Conservation (phyloP, 2,329 filamentous ascomycete genomes). For the Aphanoascus verrucosus region DNA sequence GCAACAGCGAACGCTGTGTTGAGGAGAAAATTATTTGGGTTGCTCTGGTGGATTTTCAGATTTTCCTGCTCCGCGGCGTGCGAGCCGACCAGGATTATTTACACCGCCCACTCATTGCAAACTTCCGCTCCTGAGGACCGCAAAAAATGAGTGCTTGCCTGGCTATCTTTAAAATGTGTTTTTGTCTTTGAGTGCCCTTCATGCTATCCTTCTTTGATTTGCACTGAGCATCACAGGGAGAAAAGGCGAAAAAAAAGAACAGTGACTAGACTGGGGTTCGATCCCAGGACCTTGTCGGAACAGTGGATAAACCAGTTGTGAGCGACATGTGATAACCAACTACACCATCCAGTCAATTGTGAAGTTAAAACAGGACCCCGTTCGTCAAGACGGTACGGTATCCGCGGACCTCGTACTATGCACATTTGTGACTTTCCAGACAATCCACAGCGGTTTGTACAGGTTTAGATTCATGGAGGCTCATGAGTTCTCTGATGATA, state of each 20-base stretch:
- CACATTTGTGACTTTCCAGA: background rate
- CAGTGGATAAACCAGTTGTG: constrained; percentile 11
- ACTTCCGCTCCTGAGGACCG: background rate
- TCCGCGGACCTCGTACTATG: background rate
- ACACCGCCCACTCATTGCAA: background rate
- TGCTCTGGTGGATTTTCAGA: background rate
- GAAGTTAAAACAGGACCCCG: background rate
- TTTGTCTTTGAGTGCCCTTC: too few species aligned
- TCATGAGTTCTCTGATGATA: too few species aligned
- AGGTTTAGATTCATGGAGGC: too few species aligned
- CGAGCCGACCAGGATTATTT: background rate
- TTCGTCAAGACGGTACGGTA: background rate
- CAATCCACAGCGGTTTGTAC: background rate
- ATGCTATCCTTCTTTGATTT: background rate
- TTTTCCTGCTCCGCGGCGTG: background rate
- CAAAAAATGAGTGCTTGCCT: too few species aligned
- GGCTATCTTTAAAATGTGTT: too few species aligned
- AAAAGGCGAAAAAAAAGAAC: constrained; percentile 4
- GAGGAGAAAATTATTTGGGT: constrained; percentile 10
- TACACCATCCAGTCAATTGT: constrained; percentile 14
- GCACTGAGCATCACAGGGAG: background rate
- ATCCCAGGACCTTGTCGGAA: constrained; percentile 16
- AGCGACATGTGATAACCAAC: constrained; percentile 16
- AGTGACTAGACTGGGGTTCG: constrained; percentile 16
- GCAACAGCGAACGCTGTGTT: background rate